Evolutionary conservation across 148 eudicot species (phyloP).

Genomic region (Nepenthes mirabilis): DNA sequence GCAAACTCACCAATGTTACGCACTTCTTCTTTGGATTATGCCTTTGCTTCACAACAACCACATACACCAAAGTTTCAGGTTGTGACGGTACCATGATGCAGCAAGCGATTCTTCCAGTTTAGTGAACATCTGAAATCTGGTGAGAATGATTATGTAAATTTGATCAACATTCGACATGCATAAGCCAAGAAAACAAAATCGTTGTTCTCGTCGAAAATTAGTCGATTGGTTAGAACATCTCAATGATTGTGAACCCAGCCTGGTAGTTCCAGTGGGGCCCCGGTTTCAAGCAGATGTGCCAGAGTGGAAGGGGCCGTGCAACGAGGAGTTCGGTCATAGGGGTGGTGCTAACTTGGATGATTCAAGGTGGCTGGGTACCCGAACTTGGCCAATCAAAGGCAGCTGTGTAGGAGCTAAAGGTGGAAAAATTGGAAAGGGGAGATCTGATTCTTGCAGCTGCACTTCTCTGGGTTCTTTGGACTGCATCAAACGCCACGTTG

Average conservation of each 20-base stretch:
- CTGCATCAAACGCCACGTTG: conserved; percentile 37
- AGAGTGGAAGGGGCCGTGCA: conserved; percentile 30
- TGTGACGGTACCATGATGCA: too few species aligned
- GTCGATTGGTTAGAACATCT: conserved; percentile 25
- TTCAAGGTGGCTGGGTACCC: conserved; percentile 43
- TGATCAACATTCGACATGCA: not conserved
- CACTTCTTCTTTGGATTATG: too few species aligned
- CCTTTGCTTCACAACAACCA: too few species aligned
- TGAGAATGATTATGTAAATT: conserved; percentile 11
- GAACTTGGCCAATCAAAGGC: conserved; percentile 36
- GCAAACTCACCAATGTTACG: too few species aligned
- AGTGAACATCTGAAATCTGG: not conserved
- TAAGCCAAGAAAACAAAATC: conserved; percentile 28
- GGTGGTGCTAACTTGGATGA: conserved; percentile 7
- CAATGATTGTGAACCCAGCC: conserved; percentile 12
- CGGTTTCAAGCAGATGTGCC: conserved; percentile 59
- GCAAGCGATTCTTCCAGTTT: not conserved
- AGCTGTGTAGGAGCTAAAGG: conserved; percentile 3
- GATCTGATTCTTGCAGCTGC: conserved; percentile 44
- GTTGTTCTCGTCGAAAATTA: conserved; percentile 14
- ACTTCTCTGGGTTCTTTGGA: conserved; percentile 34
- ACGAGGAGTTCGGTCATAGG: not conserved
- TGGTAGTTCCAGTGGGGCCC: conserved; percentile 59
- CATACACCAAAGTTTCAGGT: too few species aligned
- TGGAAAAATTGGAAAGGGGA: conserved; percentile 42